Evolutionary conservation across 2,329 filamentous ascomycete species (phyloP).

Genomic region (Orbilia ellipsospora): DNA sequence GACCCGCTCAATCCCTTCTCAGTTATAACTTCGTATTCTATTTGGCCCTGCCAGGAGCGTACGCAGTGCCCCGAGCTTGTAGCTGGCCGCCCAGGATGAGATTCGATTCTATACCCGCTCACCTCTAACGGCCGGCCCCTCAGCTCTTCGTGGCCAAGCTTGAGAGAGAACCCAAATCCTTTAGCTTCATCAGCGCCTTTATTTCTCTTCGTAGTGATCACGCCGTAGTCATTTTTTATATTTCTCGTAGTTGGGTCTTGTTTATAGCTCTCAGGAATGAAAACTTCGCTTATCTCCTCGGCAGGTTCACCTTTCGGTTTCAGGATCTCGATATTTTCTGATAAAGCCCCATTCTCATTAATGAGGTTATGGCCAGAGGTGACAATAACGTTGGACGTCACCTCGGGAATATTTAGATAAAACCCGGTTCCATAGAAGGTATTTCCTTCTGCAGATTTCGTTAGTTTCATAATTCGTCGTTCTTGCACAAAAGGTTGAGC

Average conservation of each 20-base stretch:
- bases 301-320: not conserved
- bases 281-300: slow-evolving; percentile 2
- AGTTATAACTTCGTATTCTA: slow-evolving; percentile 20
- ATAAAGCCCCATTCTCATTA: not conserved
- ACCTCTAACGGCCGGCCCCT: slow-evolving; percentile 11
- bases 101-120: slow-evolving; percentile 11
- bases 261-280: slow-evolving; percentile 19
- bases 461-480: not conserved
- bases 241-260: slow-evolving; percentile 10
- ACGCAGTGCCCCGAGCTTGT: slow-evolving; percentile 16
- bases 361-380: slow-evolving; percentile 30
- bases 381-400: slow-evolving; percentile 9
- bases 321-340: slow-evolving; percentile 8
- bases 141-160: slow-evolving; percentile 5
- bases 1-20: slow-evolving; percentile 30
- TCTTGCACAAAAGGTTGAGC: not conserved
- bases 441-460: not conserved
- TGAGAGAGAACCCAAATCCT: slow-evolving; percentile 31
- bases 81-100: slow-evolving; percentile 11
- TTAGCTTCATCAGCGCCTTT: slow-evolving; percentile 1
- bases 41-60: slow-evolving; percentile 2
- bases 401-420: slow-evolving; percentile 25
- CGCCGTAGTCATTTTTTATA: slow-evolving; percentile 24
- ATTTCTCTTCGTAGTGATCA: slow-evolving; percentile 3
- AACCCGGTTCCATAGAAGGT: slow-evolving; percentile 15